phyloP scores from a whole-genome alignment of 768 basidiomycete genomes.

The Panaeolus cyanescens region DNA sequence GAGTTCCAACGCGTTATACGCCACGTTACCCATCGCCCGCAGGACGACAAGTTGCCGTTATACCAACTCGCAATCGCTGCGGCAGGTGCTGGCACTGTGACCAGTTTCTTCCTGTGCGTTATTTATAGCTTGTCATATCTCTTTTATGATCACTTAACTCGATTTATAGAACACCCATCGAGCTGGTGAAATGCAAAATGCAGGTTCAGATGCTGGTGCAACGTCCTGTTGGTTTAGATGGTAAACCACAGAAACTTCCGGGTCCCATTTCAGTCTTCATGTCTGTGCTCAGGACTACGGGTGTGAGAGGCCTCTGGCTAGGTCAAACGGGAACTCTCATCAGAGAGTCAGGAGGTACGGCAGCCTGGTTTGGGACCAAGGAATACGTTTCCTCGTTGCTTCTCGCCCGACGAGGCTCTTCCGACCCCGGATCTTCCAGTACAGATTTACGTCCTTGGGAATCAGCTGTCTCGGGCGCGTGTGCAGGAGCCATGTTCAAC shows the following conservation, averaged over 20 bases:
- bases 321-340: slow-evolving; percentile 87
- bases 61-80: slow-evolving; percentile 78
- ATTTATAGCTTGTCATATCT: not conserved
- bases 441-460: slow-evolving; percentile 62
- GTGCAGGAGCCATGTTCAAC: slow-evolving; percentile 79
- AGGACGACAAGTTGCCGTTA: slow-evolving; percentile 54
- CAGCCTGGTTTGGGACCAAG: slow-evolving; percentile 88
- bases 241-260: slow-evolving; percentile 19
- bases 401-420: slow-evolving; percentile 43
- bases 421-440: slow-evolving; percentile 11
- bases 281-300: slow-evolving; percentile 28
- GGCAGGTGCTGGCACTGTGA: slow-evolving; percentile 83
- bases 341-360: slow-evolving; percentile 83
- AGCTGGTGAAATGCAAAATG: slow-evolving; percentile 97
- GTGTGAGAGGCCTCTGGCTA: slow-evolving; percentile 67
- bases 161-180: slow-evolving; percentile 46
- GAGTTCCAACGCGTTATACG: slow-evolving; percentile 72
- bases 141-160: not conserved
- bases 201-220: slow-evolving; percentile 34
- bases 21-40: slow-evolving; percentile 31
- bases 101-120: slow-evolving; percentile 87
- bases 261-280: slow-evolving; percentile 28
- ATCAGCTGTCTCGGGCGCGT: slow-evolving; percentile 76
- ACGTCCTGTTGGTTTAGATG: slow-evolving; percentile 7
- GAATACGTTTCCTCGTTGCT: slow-evolving; percentile 72